A percentile compares a stretch with the other conserved stretches of the same genome.
Conservation (phyloP, 345 rosid genomes). For the Arabis hirsuta region DNA sequence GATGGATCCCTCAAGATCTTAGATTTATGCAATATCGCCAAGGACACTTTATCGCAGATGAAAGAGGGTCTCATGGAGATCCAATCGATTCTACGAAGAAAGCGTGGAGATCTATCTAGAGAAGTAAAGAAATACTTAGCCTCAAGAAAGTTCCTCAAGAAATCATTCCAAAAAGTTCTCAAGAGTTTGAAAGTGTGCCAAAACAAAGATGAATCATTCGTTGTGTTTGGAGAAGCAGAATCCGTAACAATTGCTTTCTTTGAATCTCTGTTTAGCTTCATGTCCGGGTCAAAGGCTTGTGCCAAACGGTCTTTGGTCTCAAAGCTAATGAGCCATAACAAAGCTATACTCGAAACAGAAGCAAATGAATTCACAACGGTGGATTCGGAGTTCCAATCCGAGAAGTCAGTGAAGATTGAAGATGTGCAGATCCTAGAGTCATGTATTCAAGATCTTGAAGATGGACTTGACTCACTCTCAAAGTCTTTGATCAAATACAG, state of each 20-base stretch:
- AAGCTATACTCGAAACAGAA: slow-evolving; percentile 36
- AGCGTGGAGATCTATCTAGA: slow-evolving; percentile 19
- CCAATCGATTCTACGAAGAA: slow-evolving; percentile 37
- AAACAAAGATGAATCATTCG: slow-evolving; percentile 1
- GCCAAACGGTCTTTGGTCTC: slow-evolving; percentile 47
- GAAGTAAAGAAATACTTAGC: slow-evolving; percentile 33
- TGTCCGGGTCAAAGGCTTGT: slow-evolving; percentile 44
- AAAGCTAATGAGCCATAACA: slow-evolving; percentile 45
- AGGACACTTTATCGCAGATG: slow-evolving; percentile 42
- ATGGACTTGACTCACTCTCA: slow-evolving; percentile 46
- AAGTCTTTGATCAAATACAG: slow-evolving; percentile 47
- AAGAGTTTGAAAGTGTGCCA: slow-evolving; percentile 33
- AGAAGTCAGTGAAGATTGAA: slow-evolving; percentile 17
- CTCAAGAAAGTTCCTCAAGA: slow-evolving; percentile 37
- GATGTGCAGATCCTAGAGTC: slow-evolving; percentile 40
- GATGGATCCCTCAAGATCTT: slow-evolving; percentile 44
- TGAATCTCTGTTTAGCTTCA: slow-evolving; percentile 48
- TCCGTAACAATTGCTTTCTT: slow-evolving; percentile 39
- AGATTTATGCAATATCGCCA: slow-evolving; percentile 37
- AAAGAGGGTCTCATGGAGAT: slow-evolving; percentile 41
- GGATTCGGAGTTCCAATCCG: slow-evolving; percentile 40
- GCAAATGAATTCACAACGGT: slow-evolving; percentile 42
- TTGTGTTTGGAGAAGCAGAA: slow-evolving; percentile 46
- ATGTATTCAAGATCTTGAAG: slow-evolving; percentile 53
- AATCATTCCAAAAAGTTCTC: slow-evolving; percentile 31